Percentiles rank a stretch among this genome's conserved stretches.
These are phyloP conservation scores for Xylaria arbuscula DNA, from an alignment of 2,329 filamentous ascomycete genomes.

Conservation along the genomic window DNA sequence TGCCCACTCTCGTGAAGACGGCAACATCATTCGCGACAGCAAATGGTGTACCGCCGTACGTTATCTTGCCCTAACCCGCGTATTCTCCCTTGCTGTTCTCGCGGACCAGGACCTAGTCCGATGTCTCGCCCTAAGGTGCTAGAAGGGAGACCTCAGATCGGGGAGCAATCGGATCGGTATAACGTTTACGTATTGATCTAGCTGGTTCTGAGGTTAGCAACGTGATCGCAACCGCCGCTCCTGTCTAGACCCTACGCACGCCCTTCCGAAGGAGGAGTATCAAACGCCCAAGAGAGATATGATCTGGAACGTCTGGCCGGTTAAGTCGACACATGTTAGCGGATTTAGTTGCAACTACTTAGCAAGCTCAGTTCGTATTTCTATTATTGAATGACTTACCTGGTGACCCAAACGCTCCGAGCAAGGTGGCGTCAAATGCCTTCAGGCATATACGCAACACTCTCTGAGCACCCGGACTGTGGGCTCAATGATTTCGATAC, in stretches of 20 bases:
- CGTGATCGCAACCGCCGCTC: too few relatives aligned
- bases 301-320: too few relatives aligned
- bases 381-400: background rate
- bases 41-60: background rate
- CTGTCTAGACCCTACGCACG: too few relatives aligned
- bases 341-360: too few relatives aligned
- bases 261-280: too few relatives aligned
- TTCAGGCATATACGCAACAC: too few relatives aligned
- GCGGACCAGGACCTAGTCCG: conserved; percentile 6
- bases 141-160: background rate
- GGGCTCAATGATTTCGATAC: background rate
- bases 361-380: too few relatives aligned
- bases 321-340: background rate
- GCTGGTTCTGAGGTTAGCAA: too few relatives aligned
- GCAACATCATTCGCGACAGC: background rate
- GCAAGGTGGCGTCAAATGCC: too few relatives aligned
- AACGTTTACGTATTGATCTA: too few relatives aligned
- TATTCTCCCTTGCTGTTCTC: conserved; percentile 13
- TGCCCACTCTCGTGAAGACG: background rate
- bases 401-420: conserved; percentile 7
- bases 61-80: background rate
- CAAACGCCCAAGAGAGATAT: too few relatives aligned
- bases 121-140: background rate
- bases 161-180: conserved; percentile 2
- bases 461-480: background rate